A percentile compares a stretch with the other conserved stretches of the same genome.
Evolutionary conservation across 805 yeast genomes (phyloP).

Genomic region (Zygotorulaspora danielsina): DNA sequence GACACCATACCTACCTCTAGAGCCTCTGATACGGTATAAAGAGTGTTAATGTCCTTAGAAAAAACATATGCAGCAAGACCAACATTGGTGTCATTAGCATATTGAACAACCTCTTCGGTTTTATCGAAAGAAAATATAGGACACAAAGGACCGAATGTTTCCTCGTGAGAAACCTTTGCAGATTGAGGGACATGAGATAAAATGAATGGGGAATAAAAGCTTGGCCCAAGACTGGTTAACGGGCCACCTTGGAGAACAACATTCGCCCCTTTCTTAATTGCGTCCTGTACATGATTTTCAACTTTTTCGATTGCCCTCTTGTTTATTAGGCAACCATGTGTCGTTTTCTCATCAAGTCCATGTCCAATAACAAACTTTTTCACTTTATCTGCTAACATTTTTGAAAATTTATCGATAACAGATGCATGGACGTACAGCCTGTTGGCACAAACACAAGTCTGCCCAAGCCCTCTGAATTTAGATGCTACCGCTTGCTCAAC

Average conservation of each 20-base stretch:
- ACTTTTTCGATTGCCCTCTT: conserved; percentile 49
- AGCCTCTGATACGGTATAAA: conserved; percentile 50
- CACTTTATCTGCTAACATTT: conserved; percentile 44
- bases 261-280: conserved; percentile 51
- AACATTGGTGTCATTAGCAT: conserved; percentile 51
- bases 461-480: conserved; percentile 60
- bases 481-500: conserved; percentile 50
- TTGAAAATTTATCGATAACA: conserved; percentile 46
- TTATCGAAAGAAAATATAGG: conserved; percentile 53
- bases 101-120: conserved; percentile 47
- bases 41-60: conserved; percentile 47
- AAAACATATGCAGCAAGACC: conserved; percentile 62
- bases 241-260: conserved; percentile 50
- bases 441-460: conserved; percentile 63
- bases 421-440: conserved; percentile 52
- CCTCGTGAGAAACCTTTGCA: conserved; percentile 50
- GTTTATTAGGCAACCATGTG: conserved; percentile 58
- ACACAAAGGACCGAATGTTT: conserved; percentile 64
- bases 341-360: conserved; percentile 47
- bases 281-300: conserved; percentile 51
- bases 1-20: conserved; percentile 65
- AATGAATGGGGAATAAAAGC: conserved; percentile 54
- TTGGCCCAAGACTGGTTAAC: conserved; percentile 45
- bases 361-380: conserved; percentile 49
- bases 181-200: conserved; percentile 48